These are phyloP conservation scores for Fusarium musae DNA, from an alignment of 2,329 filamentous ascomycete genomes.

Conservation along the genomic window DNA sequence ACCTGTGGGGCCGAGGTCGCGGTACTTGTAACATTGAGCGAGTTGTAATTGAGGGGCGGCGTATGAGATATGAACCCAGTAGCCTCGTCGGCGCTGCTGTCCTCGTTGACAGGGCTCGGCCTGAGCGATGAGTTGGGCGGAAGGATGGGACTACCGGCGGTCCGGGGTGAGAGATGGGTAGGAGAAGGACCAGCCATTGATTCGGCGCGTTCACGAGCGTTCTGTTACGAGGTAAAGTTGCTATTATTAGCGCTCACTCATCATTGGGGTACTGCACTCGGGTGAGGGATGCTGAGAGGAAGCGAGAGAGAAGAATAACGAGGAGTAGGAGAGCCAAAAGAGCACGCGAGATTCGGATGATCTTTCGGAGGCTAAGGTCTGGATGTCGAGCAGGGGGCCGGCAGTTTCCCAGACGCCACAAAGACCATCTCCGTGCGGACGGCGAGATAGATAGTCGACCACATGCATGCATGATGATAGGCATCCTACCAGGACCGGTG, in stretches of 20 bases:
- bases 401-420: slow-evolving; percentile 27
- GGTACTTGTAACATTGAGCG: slow-evolving; percentile 46
- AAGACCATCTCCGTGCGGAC: neutral
- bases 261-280: neutral
- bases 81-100: slow-evolving; percentile 52
- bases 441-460: neutral
- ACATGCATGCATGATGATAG: neutral
- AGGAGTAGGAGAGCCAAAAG: neutral
- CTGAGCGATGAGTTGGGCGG: slow-evolving; percentile 28
- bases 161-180: slow-evolving; percentile 10
- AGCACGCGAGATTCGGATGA: slow-evolving; percentile 34
- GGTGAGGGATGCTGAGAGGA: neutral
- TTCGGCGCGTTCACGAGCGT: slow-evolving; percentile 56
- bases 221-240: slow-evolving; percentile 44
- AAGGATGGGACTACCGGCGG: slow-evolving; percentile 34
- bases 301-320: slow-evolving; percentile 1
- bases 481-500: neutral
- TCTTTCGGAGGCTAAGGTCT: slow-evolving; percentile 30
- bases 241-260: slow-evolving; percentile 22
- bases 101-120: slow-evolving; percentile 33
- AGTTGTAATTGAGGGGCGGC: slow-evolving; percentile 54
- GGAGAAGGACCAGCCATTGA: slow-evolving; percentile 49
- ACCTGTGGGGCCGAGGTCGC: slow-evolving; percentile 22
- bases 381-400: slow-evolving; percentile 25
- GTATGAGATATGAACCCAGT: slow-evolving; percentile 54